phyloP scores from a whole-genome alignment of 2,329 filamentous ascomycete genomes.

The Colletotrichum endophyticum region DNA sequence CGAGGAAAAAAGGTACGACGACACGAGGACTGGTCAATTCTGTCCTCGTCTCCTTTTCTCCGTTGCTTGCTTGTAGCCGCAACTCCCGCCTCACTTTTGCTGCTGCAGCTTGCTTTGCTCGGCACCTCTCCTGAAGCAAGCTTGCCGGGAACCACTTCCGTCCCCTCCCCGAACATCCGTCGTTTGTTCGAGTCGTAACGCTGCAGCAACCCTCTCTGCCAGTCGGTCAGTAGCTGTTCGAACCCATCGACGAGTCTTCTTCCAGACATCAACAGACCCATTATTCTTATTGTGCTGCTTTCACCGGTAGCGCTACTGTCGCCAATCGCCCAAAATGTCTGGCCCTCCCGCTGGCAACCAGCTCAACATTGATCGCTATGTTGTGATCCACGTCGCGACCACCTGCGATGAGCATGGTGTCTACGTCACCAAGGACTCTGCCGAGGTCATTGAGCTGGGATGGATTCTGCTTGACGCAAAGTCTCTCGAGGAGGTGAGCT shows the following conservation, averaged over 20 bases:
- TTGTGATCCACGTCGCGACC: conserved; percentile 97
- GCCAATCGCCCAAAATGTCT: conserved; percentile 38
- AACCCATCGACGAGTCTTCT: conserved; percentile 2
- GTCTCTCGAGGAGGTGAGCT: conserved; percentile 85
- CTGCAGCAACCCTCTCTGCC: conserved; percentile 5
- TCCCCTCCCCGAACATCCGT: conserved; percentile 21
- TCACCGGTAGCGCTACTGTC: conserved; percentile 17
- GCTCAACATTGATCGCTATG: conserved; percentile 89
- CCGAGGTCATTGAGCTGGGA: conserved; percentile 97
- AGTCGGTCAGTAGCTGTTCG: background rate
- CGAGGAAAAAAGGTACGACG: conserved; percentile 20
- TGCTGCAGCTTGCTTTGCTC: conserved; percentile 20
- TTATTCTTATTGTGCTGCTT: conserved; percentile 15
- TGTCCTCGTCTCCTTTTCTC: conserved; percentile 9
- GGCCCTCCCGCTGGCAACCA: conserved; percentile 57
- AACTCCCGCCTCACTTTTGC: conserved; percentile 12
- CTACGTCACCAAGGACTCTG: conserved; percentile 98
- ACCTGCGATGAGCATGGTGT: conserved; percentile 99
- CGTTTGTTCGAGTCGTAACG: conserved; percentile 20
- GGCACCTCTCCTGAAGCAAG: conserved; percentile 23
- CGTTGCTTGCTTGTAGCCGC: conserved; percentile 18
- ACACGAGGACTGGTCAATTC: conserved; percentile 12
- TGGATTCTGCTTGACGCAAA: conserved; percentile 97
- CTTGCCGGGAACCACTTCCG: conserved; percentile 20
- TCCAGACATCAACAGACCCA: background rate